These are phyloP conservation scores for Debaryomyces udenii DNA, from an alignment of 1,139 yeast genomes.

Conservation along the genomic window DNA sequence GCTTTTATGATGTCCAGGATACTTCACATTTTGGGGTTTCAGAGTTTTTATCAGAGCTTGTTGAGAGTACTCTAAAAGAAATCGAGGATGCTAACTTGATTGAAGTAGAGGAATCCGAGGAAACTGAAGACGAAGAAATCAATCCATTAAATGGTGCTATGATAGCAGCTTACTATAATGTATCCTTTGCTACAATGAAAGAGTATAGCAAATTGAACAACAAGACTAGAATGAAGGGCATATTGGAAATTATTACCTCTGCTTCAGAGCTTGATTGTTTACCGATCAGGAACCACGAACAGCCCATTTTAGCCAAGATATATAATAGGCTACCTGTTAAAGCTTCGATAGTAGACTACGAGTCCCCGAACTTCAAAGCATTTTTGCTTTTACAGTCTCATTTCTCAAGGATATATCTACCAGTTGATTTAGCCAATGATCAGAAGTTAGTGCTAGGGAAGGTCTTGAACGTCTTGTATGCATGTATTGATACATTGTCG, in stretches of 20 bases:
- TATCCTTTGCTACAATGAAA: slow-evolving; percentile 69
- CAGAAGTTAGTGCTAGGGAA: slow-evolving; percentile 53
- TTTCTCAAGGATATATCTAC: slow-evolving; percentile 58
- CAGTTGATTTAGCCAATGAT: slow-evolving; percentile 64
- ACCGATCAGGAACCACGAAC: slow-evolving; percentile 66
- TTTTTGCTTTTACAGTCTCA: slow-evolving; percentile 82
- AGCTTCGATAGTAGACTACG: slow-evolving; percentile 35
- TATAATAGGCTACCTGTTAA: slow-evolving; percentile 68
- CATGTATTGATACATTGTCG: slow-evolving; percentile 74
- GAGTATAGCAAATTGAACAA: slow-evolving; percentile 54
- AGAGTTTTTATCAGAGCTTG: slow-evolving; percentile 78
- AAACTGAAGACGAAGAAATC: slow-evolving; percentile 47
- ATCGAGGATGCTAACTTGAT: slow-evolving; percentile 63
- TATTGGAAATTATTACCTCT: slow-evolving; percentile 66
- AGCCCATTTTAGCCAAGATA: slow-evolving; percentile 46
- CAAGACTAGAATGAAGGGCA: slow-evolving; percentile 59
- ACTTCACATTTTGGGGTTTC: slow-evolving; percentile 70
- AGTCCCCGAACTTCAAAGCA: slow-evolving; percentile 67
- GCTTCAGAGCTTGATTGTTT: slow-evolving; percentile 71
- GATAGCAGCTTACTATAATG: slow-evolving; percentile 73
- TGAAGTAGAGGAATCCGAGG: slow-evolving; percentile 53
- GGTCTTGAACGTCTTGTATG: slow-evolving; percentile 57
- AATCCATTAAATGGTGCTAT: slow-evolving; percentile 68
- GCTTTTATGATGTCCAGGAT: slow-evolving; percentile 78
- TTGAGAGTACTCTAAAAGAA: slow-evolving; percentile 73